Evolutionary conservation across 2,329 filamentous ascomycete species (phyloP).

Genomic region (Triangularia setosa): DNA sequence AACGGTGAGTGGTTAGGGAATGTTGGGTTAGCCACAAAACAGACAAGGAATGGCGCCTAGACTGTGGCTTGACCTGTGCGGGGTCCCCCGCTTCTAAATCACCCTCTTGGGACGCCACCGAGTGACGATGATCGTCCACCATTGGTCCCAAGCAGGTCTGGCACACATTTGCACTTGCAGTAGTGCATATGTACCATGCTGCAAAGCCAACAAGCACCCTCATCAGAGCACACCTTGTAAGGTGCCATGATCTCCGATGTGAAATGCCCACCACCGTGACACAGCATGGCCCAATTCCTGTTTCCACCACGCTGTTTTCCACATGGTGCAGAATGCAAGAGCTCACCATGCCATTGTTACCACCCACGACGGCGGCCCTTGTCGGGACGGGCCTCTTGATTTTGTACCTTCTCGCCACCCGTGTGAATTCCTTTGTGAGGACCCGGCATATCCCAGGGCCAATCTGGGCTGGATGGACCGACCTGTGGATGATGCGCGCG

Average conservation of each 20-base stretch:
- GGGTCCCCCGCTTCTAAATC: neutral
- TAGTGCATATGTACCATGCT: neutral
- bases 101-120: neutral
- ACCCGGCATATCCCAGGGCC: slow-evolving; percentile 31
- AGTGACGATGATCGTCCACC: neutral
- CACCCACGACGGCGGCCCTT: neutral
- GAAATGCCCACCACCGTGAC: neutral
- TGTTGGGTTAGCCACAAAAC: neutral
- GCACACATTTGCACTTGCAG: neutral
- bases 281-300: neutral
- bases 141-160: neutral
- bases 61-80: neutral
- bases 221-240: neutral
- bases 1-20: neutral
- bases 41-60: no score
- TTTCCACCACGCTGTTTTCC: neutral
- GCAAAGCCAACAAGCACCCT: neutral
- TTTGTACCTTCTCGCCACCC: slow-evolving; percentile 1
- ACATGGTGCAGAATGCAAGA: neutral
- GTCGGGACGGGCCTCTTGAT: slow-evolving; percentile 3
- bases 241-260: neutral
- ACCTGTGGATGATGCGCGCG: slow-evolving; percentile 31
- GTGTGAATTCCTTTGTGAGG: slow-evolving; percentile 16
- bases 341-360: neutral
- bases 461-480: slow-evolving; percentile 27